Conservation (phyloP, 306 rosid species). For the Prunus mume region DNA sequence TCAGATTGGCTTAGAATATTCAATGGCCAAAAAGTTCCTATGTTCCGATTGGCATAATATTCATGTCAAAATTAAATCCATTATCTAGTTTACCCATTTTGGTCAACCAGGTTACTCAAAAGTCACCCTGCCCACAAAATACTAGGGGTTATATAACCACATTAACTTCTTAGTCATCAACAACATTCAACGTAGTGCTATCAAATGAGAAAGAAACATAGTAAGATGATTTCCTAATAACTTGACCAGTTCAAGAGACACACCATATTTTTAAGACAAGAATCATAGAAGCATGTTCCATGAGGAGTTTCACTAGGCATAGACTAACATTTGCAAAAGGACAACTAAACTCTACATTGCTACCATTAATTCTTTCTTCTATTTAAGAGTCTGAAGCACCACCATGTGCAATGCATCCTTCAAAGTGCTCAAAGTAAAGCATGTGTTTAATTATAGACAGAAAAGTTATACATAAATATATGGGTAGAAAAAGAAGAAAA, state of each 20-base stretch:
- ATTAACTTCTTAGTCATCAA: background rate
- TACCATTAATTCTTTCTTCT: background rate
- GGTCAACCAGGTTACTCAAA: background rate
- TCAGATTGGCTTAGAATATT: background rate
- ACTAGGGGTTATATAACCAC: background rate
- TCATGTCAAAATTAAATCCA: background rate
- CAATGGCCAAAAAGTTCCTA: background rate
- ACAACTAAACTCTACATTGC: background rate
- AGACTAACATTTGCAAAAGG: background rate
- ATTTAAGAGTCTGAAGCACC: background rate
- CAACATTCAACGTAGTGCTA: background rate
- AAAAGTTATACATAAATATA: background rate
- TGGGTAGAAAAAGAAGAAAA: background rate
- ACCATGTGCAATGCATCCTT: background rate
- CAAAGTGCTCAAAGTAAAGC: background rate
- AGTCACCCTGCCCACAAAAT: background rate
- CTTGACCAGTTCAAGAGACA: background rate
- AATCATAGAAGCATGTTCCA: background rate
- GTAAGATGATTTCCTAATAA: background rate
- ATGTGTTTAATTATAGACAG: background rate
- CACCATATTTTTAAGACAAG: background rate
- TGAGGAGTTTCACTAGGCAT: background rate
- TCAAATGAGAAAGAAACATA: background rate
- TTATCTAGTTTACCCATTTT: background rate
- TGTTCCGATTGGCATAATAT: background rate